A percentile compares a stretch with the other conserved stretches of the same genome.
Evolutionary conservation across 805 yeast species (phyloP).

Genomic region (Ogataea paradorogensis): DNA sequence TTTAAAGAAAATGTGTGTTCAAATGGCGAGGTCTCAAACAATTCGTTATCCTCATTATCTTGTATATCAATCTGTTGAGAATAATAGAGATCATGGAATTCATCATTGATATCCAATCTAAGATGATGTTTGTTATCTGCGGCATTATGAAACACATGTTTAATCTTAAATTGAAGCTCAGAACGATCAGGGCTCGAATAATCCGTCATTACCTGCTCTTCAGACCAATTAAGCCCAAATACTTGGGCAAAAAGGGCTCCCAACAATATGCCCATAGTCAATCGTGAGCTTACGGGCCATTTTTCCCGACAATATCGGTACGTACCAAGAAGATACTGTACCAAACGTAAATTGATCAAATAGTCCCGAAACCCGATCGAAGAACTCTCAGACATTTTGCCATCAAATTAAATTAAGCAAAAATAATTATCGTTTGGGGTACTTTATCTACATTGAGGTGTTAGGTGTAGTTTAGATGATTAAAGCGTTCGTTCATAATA

Average conservation of each 20-base stretch:
- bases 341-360: neutral
- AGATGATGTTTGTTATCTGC: slow-evolving; percentile 45
- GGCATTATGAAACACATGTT: slow-evolving; percentile 62
- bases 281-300: slow-evolving; percentile 1
- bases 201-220: neutral
- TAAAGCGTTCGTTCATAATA: slow-evolving; percentile 7
- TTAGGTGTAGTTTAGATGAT: slow-evolving; percentile 1
- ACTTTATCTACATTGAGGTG: slow-evolving; percentile 1
- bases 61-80: neutral
- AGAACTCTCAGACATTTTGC: slow-evolving; percentile 1
- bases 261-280: neutral
- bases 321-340: neutral
- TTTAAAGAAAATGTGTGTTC: slow-evolving; percentile 19
- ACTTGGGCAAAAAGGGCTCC: neutral
- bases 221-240: neutral
- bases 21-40: slow-evolving; percentile 20
- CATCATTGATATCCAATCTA: slow-evolving; percentile 29
- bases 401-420: neutral
- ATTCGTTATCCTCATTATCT: slow-evolving; percentile 3
- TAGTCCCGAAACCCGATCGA: neutral
- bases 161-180: slow-evolving; percentile 34
- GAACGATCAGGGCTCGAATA: neutral
- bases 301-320: neutral
- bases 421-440: neutral
- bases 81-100: slow-evolving; percentile 7